A percentile compares a stretch with the other conserved stretches of the same genome.
Conservation (phyloP, 2,329 filamentous ascomycete genomes). For the Fusarium nanum region DNA sequence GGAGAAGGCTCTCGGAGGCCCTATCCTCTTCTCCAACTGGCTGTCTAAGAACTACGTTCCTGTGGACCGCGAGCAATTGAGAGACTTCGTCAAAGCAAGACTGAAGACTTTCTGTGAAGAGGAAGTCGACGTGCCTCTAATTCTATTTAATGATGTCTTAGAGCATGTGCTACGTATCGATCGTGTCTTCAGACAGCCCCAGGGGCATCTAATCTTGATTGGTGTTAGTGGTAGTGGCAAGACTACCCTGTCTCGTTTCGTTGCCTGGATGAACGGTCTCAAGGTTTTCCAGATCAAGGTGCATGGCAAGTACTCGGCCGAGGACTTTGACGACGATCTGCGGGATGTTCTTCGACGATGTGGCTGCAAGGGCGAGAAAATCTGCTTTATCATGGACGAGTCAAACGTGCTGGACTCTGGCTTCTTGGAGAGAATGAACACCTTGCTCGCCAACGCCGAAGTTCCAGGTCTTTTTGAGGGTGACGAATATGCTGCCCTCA, state of each 20-base stretch:
- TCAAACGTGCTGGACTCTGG: constrained; percentile 98
- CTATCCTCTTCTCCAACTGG: constrained; percentile 99
- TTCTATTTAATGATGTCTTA: constrained; percentile 98
- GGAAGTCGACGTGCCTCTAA: constrained; percentile 97
- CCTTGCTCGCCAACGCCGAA: constrained; percentile 97
- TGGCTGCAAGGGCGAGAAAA: constrained; percentile 98
- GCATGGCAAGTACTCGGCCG: constrained; percentile 96
- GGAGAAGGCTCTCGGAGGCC: constrained; percentile 85
- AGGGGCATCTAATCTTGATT: constrained; percentile 97
- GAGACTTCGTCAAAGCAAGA: constrained; percentile 97
- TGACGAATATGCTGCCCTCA: constrained; percentile 97
- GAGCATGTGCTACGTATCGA: constrained; percentile 99
- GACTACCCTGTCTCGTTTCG: constrained; percentile 96
- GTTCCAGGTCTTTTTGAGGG: constrained; percentile 98
- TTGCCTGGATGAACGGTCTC: constrained; percentile 99
- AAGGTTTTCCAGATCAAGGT: constrained; percentile 99
- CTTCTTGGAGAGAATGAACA: constrained; percentile 99
- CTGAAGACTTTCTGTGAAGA: constrained; percentile 99
- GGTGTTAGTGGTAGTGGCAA: constrained; percentile 99
- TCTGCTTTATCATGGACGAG: constrained; percentile 99
- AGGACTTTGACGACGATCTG: constrained; percentile 98
- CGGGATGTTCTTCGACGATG: constrained; percentile 92
- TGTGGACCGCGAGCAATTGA: constrained; percentile 92
- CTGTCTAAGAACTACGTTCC: constrained; percentile 98
- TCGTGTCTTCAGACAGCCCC: constrained; percentile 96